Conservation (phyloP, 108 stramenopile genomes). For the Skeletonema grethae region DNA sequence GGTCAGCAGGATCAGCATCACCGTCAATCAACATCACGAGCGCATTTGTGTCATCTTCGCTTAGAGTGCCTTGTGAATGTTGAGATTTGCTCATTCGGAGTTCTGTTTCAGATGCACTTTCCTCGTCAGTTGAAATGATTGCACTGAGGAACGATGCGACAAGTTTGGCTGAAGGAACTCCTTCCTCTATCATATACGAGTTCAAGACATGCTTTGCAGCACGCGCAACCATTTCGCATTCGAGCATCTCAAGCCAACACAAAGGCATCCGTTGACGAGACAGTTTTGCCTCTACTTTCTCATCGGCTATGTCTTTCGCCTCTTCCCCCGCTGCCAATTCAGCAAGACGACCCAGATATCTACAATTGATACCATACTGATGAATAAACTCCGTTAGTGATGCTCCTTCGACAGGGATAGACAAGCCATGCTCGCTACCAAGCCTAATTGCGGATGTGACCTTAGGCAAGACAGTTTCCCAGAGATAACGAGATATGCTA, state of each 20-base stretch:
- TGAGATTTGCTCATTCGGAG: slow-evolving; percentile 24
- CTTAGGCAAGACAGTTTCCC: slow-evolving; percentile 83
- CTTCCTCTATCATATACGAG: slow-evolving; percentile 64
- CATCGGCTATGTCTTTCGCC: slow-evolving; percentile 57
- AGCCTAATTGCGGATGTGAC: slow-evolving; percentile 64
- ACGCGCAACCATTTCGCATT: slow-evolving; percentile 97
- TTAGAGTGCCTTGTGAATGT: slow-evolving; percentile 43
- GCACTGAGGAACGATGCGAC: slow-evolving; percentile 89
- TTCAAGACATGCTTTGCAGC: slow-evolving; percentile 90
- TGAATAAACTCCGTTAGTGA: slow-evolving; percentile 87
- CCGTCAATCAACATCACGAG: slow-evolving; percentile 43
- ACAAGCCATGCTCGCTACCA: slow-evolving; percentile 48
- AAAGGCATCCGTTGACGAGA: slow-evolving; percentile 76
- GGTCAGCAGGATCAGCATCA: slow-evolving; percentile 39
- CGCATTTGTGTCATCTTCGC: slow-evolving; percentile 50
- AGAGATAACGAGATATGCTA: slow-evolving; percentile 75
- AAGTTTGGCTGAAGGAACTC: slow-evolving; percentile 71
- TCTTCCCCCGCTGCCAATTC: slow-evolving; percentile 80
- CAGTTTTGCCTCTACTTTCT: slow-evolving; percentile 47
- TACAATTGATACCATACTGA: slow-evolving; percentile 91
- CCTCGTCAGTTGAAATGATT: slow-evolving; percentile 78
- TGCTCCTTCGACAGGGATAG: slow-evolving; percentile 79
- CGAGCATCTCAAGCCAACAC: slow-evolving; percentile 93
- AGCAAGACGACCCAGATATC: slow-evolving; percentile 93
- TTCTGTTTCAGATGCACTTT: slow-evolving; percentile 79